Conservation (phyloP, 73 alveolate species). For the Uronychia setigera region DNA sequence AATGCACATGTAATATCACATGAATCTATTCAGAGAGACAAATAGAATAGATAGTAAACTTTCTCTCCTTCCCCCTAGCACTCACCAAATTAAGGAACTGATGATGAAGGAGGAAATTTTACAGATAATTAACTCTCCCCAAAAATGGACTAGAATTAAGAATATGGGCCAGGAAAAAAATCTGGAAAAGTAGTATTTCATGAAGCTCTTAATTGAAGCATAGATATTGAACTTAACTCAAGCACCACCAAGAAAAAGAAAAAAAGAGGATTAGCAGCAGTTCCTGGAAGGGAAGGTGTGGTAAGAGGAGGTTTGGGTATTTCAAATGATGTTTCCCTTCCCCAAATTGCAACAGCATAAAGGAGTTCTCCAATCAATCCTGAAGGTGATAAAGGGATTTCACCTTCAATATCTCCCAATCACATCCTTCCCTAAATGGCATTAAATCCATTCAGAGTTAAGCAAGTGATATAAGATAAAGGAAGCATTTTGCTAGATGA, state of each 20-base stretch:
- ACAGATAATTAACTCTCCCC: too few relatives aligned
- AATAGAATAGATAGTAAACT: too few relatives aligned
- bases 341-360: not conserved
- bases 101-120: too few relatives aligned
- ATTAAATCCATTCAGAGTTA: not conserved
- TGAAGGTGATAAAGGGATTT: too few relatives aligned
- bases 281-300: not conserved
- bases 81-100: too few relatives aligned
- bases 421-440: not conserved
- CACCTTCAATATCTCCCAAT: too few relatives aligned
- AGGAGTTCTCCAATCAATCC: too few relatives aligned
- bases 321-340: not conserved
- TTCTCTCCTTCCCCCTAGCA: too few relatives aligned
- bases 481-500: not conserved
- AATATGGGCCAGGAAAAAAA: too few relatives aligned
- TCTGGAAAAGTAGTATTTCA: not conserved
- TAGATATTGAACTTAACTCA: not conserved
- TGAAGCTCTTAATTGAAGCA: not conserved
- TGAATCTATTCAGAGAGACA: too few relatives aligned
- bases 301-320: not conserved
- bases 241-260: not conserved
- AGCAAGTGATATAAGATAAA: not conserved
- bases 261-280: not conserved
- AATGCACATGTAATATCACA: too few relatives aligned
- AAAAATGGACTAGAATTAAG: too few relatives aligned